These are phyloP conservation scores for Megacollybia platyphylla DNA, from an alignment of 1,284 basidiomycete species.

Conservation along the genomic window DNA sequence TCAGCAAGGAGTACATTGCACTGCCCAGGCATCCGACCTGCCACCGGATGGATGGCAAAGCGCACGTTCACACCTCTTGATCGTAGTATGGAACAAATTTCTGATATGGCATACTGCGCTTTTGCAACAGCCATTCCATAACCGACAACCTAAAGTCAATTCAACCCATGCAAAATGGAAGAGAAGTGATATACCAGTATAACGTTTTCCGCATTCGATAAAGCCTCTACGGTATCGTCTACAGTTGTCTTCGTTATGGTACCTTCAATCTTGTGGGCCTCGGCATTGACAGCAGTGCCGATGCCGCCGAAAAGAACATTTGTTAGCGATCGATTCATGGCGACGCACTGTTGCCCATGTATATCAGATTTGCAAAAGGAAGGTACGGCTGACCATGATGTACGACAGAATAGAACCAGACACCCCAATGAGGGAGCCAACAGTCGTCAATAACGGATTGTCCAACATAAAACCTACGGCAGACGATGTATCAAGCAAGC, in stretches of 20 bases:
- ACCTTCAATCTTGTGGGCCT: constrained; percentile 68
- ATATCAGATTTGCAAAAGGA: constrained; percentile 10
- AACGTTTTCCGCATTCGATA: constrained; percentile 71
- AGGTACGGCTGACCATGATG: constrained; percentile 53
- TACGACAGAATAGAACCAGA: constrained; percentile 84
- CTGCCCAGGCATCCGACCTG: constrained; percentile 74
- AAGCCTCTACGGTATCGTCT: constrained; percentile 68
- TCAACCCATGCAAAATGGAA: background rate
- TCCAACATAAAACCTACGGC: constrained; percentile 63
- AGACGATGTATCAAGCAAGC: too few relatives aligned
- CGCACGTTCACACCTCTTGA: constrained; percentile 61
- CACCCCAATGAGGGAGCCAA: constrained; percentile 76
- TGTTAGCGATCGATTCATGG: constrained; percentile 73
- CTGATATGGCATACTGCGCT: constrained; percentile 78
- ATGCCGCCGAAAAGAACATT: constrained; percentile 79
- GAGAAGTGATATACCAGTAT: constrained; percentile 41
- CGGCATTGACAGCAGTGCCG: constrained; percentile 32
- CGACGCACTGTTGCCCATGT: constrained; percentile 48
- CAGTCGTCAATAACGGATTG: constrained; percentile 68
- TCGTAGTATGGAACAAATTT: constrained; percentile 61
- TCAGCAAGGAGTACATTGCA: constrained; percentile 81
- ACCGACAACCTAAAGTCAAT: constrained; percentile 27
- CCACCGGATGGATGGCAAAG: constrained; percentile 55
- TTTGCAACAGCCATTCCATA: constrained; percentile 87
- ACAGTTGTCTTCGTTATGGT: constrained; percentile 63